A percentile compares a stretch with the other conserved stretches of the same genome.
Evolutionary conservation across 306 rosid species (phyloP).

Genomic region (Mimosa pudica): DNA sequence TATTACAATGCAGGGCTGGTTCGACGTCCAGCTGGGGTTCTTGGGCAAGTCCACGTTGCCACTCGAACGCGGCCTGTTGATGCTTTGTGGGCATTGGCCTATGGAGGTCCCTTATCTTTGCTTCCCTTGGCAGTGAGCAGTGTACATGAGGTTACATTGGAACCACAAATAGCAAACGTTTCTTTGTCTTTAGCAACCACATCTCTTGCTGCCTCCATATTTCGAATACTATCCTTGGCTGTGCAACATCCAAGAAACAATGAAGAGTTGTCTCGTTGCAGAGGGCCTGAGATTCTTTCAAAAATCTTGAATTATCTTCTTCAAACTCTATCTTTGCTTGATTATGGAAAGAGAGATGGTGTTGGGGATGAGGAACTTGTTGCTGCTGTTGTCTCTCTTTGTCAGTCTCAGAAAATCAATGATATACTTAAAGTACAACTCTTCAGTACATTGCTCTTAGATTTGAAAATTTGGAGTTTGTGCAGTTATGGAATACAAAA

Average conservation of each 20-base stretch:
- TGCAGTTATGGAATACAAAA: constrained; percentile 96
- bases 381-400: constrained; percentile 82
- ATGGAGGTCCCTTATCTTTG: constrained; percentile 94
- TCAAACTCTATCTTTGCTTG: constrained; percentile 73
- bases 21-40: constrained; percentile 98
- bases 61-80: constrained; percentile 78
- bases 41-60: constrained; percentile 97
- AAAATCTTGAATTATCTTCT: constrained; percentile 87
- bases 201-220: constrained; percentile 55
- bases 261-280: constrained; percentile 75
- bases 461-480: constrained; percentile 92
- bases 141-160: constrained; percentile 70
- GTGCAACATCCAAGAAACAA: constrained; percentile 79
- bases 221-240: constrained; percentile 60
- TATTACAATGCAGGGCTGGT: constrained; percentile 63
- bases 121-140: constrained; percentile 83
- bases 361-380: constrained; percentile 95
- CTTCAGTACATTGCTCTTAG: constrained; percentile 78
- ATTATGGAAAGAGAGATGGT: constrained; percentile 63
- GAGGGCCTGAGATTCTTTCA: constrained; percentile 98
- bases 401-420: constrained; percentile 81
- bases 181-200: constrained; percentile 74
- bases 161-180: constrained; percentile 66
- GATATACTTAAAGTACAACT: constrained; percentile 86
- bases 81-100: constrained; percentile 94